These are phyloP conservation scores for Xerocomellus dryophilus DNA, from an alignment of 768 basidiomycete species.

Conservation along the genomic window DNA sequence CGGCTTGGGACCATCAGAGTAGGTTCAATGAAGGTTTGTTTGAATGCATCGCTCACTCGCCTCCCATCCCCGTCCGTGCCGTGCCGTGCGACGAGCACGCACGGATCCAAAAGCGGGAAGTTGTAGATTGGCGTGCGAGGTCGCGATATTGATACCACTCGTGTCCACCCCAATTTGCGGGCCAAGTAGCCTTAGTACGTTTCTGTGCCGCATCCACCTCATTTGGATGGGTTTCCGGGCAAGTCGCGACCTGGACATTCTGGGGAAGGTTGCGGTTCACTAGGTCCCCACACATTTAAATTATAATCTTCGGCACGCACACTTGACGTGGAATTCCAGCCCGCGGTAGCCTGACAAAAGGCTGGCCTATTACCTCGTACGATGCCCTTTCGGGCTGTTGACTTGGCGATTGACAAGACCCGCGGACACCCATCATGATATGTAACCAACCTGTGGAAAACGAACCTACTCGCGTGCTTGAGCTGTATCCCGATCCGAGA, in stretches of 20 bases:
- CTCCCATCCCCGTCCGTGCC: background rate
- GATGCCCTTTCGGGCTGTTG: slow-evolving; percentile 18
- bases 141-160: slow-evolving; percentile 6
- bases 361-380: slow-evolving; percentile 20
- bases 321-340: slow-evolving; percentile 18
- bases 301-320: slow-evolving; percentile 17
- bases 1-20: slow-evolving; percentile 8
- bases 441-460: slow-evolving; percentile 11
- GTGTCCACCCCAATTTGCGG: slow-evolving; percentile 22
- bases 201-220: slow-evolving; percentile 19
- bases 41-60: slow-evolving; percentile 6
- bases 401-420: slow-evolving; percentile 27
- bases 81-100: background rate
- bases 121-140: slow-evolving; percentile 9
- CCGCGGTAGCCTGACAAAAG: slow-evolving; percentile 13
- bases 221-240: slow-evolving; percentile 10
- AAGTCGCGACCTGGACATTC: slow-evolving; percentile 9
- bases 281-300: slow-evolving; percentile 15
- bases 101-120: slow-evolving; percentile 19
- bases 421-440: slow-evolving; percentile 23
- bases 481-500: slow-evolving; percentile 20
- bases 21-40: slow-evolving; percentile 10
- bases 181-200: slow-evolving; percentile 21
- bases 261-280: slow-evolving; percentile 8
- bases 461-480: slow-evolving; percentile 5